These are phyloP conservation scores for Pseudoturritis turrita DNA, from an alignment of 345 rosid species.

Conservation along the genomic window DNA sequence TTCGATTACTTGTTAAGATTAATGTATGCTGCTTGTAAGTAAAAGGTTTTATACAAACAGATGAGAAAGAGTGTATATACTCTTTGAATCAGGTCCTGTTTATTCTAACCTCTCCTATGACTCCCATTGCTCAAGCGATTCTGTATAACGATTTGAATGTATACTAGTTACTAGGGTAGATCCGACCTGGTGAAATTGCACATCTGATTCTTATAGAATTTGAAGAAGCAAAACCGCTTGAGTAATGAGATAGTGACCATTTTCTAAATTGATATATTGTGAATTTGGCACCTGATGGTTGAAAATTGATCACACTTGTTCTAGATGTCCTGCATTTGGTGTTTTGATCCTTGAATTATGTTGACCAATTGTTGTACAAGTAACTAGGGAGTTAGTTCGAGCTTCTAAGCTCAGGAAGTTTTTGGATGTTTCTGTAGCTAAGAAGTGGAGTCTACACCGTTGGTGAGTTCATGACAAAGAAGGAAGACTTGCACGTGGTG, in stretches of 20 bases:
- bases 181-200: not conserved
- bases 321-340: not conserved
- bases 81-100: too few relatives aligned
- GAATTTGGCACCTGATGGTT: not conserved
- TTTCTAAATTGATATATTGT: not conserved
- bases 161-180: too few relatives aligned
- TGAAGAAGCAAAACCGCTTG: not conserved
- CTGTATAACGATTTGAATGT: too few relatives aligned
- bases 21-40: too few relatives aligned
- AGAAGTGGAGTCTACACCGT: slow-evolving; percentile 60
- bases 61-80: too few relatives aligned
- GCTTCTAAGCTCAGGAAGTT: not conserved
- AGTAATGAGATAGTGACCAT: not conserved
- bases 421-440: slow-evolving; percentile 39
- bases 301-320: not conserved
- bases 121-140: too few relatives aligned
- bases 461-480: slow-evolving; percentile 85
- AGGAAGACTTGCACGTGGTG: slow-evolving; percentile 65
- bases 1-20: too few relatives aligned
- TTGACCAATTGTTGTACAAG: too few relatives aligned
- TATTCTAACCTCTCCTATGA: too few relatives aligned
- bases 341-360: not conserved
- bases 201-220: too few relatives aligned
- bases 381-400: not conserved
- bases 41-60: too few relatives aligned